Base-by-base conservation (phyloP, 768 basidiomycete species). In the Pholiota conissans region DNA sequence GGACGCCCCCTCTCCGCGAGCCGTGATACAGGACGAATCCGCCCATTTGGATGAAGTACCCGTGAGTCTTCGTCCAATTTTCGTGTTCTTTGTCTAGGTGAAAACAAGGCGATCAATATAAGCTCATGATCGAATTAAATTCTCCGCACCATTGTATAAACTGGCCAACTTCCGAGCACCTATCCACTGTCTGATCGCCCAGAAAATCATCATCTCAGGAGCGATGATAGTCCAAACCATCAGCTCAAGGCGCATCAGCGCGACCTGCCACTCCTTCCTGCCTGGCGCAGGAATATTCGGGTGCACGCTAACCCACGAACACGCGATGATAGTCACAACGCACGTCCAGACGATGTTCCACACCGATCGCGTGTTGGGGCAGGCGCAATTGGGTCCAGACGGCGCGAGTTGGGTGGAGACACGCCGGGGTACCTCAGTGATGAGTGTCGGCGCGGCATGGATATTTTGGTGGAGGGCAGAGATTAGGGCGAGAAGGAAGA, bases 141-240 rank as follows among this genome's bases (percentile, higher is more conserved):
- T n/a, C n/a, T n/a, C n/a, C n/a, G n/a, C n/a, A n/a, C n/a, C n/a
- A n/a, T n/a, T n/a, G n/a, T n/a, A 49, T 49, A 27, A n/a, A 28
- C 37, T 34, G 9, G 35, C 51, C 35, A 52, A 24, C 8, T 39
- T 35, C 22, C 51, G 34, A 11, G 51, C 34, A 13, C 34, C 51
- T n/a, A 52, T 24, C 32, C 35, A 52, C 24, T 52, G 51, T 30
- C 35, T 52, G 3, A 39, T 39, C 4, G 51, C 51, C 18, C 32
- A 39, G 16, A 52, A 52, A 22, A 52, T 52, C 4, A 52, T 39
- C 32, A 52, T 39, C 34, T 52, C 34, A 7, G 51, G 51, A 5
- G 51, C 34, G 20, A 52, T 52, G 18, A 39, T 52, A 13, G 51
- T 52, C 51, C 51, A 52, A 10, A 52, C 16, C 51, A 52, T 52